Conservation (phyloP, 1,284 basidiomycete species). For the Athelia psychrophila region DNA sequence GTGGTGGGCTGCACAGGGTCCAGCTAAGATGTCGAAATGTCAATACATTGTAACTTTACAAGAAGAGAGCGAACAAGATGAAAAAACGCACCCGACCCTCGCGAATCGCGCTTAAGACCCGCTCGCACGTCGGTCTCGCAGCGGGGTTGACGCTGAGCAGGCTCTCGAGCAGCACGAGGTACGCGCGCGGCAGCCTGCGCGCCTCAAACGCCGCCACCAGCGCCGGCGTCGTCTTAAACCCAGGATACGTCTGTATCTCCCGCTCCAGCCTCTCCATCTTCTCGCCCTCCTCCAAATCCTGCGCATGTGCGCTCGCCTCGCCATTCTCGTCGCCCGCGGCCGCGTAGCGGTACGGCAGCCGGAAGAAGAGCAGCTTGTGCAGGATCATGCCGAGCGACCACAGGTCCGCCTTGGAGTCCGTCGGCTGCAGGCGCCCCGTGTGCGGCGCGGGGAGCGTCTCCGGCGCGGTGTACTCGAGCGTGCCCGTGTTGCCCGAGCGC, state of each 20-base stretch:
- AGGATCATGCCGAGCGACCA: conserved; percentile 91
- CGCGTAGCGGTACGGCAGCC: conserved; percentile 73
- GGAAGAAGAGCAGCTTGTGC: conserved; percentile 88
- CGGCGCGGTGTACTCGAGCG: conserved; percentile 85
- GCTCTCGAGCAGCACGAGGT: conserved; percentile 70
- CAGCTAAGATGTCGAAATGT: conserved; percentile 4
- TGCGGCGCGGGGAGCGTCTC: conserved; percentile 76
- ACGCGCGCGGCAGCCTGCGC: conserved; percentile 64
- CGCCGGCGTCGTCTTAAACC: conserved; percentile 64
- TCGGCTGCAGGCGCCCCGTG: conserved; percentile 65
- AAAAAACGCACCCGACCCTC: conserved; percentile 57
- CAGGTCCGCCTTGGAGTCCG: conserved; percentile 89
- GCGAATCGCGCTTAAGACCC: conserved; percentile 60
- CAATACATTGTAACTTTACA: neutral
- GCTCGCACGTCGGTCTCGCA: conserved; percentile 68
- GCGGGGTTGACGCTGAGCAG: conserved; percentile 62
- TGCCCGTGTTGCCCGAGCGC: conserved; percentile 90
- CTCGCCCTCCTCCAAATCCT: conserved; percentile 41
- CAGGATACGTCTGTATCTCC: conserved; percentile 75
- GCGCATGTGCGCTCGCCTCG: conserved; percentile 23
- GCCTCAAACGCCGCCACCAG: conserved; percentile 57
- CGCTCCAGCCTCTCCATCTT: conserved; percentile 65
- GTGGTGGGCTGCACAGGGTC: neutral
- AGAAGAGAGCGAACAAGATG: too few species aligned
- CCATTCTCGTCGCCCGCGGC: conserved; percentile 47